Base-by-base conservation (phyloP, 768 basidiomycete genomes). In the Gymnopilus junonius region DNA sequence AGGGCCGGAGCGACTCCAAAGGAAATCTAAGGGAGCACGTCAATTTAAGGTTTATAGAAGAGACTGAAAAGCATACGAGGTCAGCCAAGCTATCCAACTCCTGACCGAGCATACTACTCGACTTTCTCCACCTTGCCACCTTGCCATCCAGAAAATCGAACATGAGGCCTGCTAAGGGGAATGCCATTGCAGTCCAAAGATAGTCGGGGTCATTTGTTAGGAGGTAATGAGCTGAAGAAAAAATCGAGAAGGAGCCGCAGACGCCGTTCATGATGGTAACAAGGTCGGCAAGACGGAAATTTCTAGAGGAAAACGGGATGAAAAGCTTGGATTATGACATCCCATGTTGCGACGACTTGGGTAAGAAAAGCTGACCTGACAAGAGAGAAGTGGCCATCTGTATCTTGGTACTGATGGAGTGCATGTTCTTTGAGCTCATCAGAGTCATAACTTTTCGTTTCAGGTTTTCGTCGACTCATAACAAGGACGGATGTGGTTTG, bases 251-350 rank as follows among this genome's bases (percentile, higher is more conserved):
- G 17, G 93, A 92, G 61, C 97, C 97, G 79, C 97, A 99, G 76
- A 99, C 91, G 46, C 97, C 97, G 74, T 99, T 99, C 91, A 96
- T 95, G 67, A 99, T 95, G 35, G 97, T 99, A 70, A 99, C 95
- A 55, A 97, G 85, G 81, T 99, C 97, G 67, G 97, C 97, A 27
- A 99, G 86, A 57, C 96, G 93, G 74, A 99, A 99, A 77, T 98
- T 99, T 69, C 97, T 97, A 70, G 20, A 65, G 57, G 43, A 58
- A 59, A 40, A 59, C 59, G 59, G 62, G n/a, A 29, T 17, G 29
- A 54, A 29, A 67, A 60, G 32, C 58, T 69, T 65, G 42, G 60
- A 68, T 60, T 37, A 62, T 66, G 68, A 67, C 20, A 45, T 65
- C 61, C 46, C n/a, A 43, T 46, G 25, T 32, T 58, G n/a, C 35